Base-by-base conservation (phyloP, 148 eudicot species). In the Polygonum aviculare region DNA sequence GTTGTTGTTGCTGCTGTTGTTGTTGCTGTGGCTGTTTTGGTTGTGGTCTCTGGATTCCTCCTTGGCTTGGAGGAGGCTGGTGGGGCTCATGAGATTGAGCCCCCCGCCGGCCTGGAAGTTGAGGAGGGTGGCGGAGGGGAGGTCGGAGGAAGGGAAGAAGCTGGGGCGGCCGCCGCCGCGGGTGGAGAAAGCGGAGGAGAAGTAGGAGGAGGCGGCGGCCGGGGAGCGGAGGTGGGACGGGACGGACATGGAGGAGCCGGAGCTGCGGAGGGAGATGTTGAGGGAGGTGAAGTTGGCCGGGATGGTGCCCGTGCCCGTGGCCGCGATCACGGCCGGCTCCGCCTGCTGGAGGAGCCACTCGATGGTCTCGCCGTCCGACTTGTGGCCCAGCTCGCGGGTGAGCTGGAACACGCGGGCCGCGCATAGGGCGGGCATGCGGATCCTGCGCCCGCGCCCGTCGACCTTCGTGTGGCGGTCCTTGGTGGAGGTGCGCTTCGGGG, bases 281-380 rank as follows among this genome's bases (percentile, higher is more conserved):
- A 94, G 87, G 0, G 98, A 94, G 0, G 98, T 90, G 78, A 94
- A 94, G 73, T 94, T 94, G 0, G 98, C 98, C 0, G 98, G 98
- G 38, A 94, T 94, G 0, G 98, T 94, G 0, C 98, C 98, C n/a
- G 98, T 94, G 0, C 97, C 98, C 1, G 98, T 94, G 77, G 98
- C 98, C 63, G 98, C 98, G 31, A 94, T 92, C 0, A 94, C 97
- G 0, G 98, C 85, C 0, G 98, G 98, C 57, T 94, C 97, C 4
- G 98, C 97, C 41, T 94, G 98, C 16, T 92, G 98, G 0, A 94
- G 89, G 3, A 94, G 94, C 98, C 98, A 94, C 80, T 94, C 98
- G 18, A 94, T 89, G 55, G 98, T 94, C 76, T 94, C 96, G 0
- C 98, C 97, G 74, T 94, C 98, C 18, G 98, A 90, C 55, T 94